Percentiles rank a stretch among this genome's conserved stretches.
These are phyloP conservation scores for Cystobasidium slooffiae DNA, from an alignment of 1,284 basidiomycete species.

Conservation along the genomic window DNA sequence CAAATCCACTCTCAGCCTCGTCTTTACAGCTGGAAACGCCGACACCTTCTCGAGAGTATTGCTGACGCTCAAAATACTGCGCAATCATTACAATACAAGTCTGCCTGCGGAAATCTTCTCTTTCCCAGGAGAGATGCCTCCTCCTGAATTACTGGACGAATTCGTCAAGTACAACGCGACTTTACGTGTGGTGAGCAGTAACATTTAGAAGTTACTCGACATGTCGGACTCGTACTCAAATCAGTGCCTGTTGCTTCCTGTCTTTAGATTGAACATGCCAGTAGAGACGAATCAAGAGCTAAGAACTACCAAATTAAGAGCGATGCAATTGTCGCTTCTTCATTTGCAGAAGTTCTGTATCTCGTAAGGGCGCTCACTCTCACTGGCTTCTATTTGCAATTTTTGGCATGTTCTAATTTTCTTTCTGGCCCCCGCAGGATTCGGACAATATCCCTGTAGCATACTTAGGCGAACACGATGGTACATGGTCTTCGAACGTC, in stretches of 20 bases:
- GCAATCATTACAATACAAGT: constrained; percentile 54
- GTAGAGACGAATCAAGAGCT: constrained; percentile 42
- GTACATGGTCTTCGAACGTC: constrained; percentile 37
- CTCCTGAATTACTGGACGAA: constrained; percentile 54
- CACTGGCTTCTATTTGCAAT: constrained; percentile 21
- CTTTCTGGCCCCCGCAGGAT: constrained; percentile 47
- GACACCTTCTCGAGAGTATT: constrained; percentile 60
- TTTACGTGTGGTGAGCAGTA: constrained; percentile 57
- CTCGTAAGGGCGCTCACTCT: constrained; percentile 49
- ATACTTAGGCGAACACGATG: constrained; percentile 43
- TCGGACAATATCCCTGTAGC: constrained; percentile 58
- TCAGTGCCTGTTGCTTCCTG: neutral
- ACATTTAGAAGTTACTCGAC: constrained; percentile 50
- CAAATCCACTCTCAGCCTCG: constrained; percentile 56
- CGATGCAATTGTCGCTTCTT: constrained; percentile 58
- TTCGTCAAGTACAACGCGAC: constrained; percentile 56
- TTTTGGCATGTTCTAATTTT: constrained; percentile 2
- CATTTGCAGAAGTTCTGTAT: constrained; percentile 61
- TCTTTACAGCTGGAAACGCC: constrained; percentile 62
- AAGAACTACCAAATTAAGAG: constrained; percentile 61
- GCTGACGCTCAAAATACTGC: constrained; percentile 58
- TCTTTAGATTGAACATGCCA: constrained; percentile 43
- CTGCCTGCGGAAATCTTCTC: constrained; percentile 60
- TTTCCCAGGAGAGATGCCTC: constrained; percentile 59
- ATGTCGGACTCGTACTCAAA: neutral